Conservation (phyloP, 2,329 filamentous ascomycete genomes). For the Lasiodiplodia citricola region DNA sequence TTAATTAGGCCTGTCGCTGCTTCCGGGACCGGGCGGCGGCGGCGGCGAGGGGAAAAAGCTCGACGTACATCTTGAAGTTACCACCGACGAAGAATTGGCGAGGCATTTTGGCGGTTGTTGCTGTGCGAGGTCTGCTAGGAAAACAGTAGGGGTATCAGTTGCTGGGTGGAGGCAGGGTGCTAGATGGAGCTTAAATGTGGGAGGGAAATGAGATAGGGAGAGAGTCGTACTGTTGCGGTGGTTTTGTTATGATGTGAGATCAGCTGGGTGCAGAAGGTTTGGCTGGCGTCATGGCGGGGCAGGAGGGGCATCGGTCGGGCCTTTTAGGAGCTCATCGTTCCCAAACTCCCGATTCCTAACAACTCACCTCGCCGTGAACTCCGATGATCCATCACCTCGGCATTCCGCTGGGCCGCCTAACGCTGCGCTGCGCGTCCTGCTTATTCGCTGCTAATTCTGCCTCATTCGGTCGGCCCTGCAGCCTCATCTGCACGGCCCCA, state of each 20-base stretch:
- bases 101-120: constrained; percentile 70
- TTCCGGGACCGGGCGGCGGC: constrained; percentile 28
- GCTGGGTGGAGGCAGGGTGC: neutral
- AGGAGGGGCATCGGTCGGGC: constrained; percentile 24
- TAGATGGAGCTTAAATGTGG: constrained; percentile 9
- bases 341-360: neutral
- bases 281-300: constrained; percentile 25
- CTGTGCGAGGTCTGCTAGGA: neutral
- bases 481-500: neutral
- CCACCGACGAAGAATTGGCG: constrained; percentile 97
- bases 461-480: constrained; percentile 11
- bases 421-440: neutral
- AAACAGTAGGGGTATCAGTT: constrained; percentile 5
- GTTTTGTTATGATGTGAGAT: constrained; percentile 27
- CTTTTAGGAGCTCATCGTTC: neutral
- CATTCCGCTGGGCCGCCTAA: neutral
- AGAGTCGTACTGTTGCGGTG: neutral
- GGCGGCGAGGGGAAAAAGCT: constrained; percentile 17
- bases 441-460: constrained; percentile 10
- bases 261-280: constrained; percentile 15
- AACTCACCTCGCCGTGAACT: constrained; percentile 6
- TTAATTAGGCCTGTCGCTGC: constrained; percentile 26
- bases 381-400: neutral
- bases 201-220: constrained; percentile 13
- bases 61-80: constrained; percentile 96